Conservation (phyloP, 768 basidiomycete genomes). For the Cubamyces lactineus region DNA sequence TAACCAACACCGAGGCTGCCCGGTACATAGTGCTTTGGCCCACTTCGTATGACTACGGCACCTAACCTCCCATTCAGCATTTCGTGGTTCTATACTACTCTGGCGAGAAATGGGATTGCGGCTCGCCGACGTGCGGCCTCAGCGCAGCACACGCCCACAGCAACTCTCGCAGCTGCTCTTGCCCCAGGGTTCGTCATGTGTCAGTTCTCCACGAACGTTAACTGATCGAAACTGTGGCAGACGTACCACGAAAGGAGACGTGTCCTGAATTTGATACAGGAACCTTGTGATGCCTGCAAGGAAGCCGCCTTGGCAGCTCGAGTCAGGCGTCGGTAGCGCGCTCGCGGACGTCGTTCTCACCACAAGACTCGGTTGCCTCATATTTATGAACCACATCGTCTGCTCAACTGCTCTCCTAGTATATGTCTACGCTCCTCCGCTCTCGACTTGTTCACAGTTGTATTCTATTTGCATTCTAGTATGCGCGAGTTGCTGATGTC, state of each 20-base stretch:
- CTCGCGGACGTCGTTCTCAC: neutral
- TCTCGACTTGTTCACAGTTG: neutral
- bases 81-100: conserved; percentile 66
- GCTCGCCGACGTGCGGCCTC: conserved; percentile 49
- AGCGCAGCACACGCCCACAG: conserved; percentile 64
- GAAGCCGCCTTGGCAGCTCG: conserved; percentile 30
- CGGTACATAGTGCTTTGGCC: conserved; percentile 20
- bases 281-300: conserved; percentile 60
- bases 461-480: neutral
- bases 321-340: conserved; percentile 32
- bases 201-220: neutral
- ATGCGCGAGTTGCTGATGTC: neutral
- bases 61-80: conserved; percentile 46
- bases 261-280: conserved; percentile 68
- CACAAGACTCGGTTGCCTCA: neutral
- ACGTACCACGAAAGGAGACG: conserved; percentile 49
- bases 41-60: neutral
- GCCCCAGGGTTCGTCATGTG: conserved; percentile 42
- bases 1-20: conserved; percentile 34
- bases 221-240: conserved; percentile 10
- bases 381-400: neutral
- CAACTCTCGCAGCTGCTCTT: conserved; percentile 59
- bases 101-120: conserved; percentile 61
- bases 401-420: neutral
- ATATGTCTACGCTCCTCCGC: neutral